phyloP scores from a whole-genome alignment of 2,329 filamentous ascomycete species.

The Scytalidium sp. region DNA sequence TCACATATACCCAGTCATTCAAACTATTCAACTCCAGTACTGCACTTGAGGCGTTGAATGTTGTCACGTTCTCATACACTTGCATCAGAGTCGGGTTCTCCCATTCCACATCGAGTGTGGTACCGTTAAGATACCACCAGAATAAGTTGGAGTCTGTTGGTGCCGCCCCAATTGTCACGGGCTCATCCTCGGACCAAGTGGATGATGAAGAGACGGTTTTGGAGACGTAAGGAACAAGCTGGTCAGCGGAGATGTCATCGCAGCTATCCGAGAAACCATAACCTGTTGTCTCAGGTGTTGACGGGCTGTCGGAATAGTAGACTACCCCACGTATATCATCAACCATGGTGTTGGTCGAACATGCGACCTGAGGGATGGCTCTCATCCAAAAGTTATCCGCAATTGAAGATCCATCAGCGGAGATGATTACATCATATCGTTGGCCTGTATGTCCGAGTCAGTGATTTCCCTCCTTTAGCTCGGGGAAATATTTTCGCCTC shows the following conservation, averaged over 20 bases:
- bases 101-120: constrained; percentile 44
- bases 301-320: constrained; percentile 45
- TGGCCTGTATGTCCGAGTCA: no score
- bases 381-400: constrained; percentile 57
- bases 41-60: constrained; percentile 15
- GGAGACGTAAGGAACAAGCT: constrained; percentile 22
- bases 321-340: constrained; percentile 45
- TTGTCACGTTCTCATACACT: constrained; percentile 22
- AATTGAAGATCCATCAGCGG: constrained; percentile 36
- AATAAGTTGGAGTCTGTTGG: constrained; percentile 36
- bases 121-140: constrained; percentile 46
- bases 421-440: constrained; percentile 39
- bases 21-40: constrained; percentile 33
- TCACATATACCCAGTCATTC: constrained; percentile 25
- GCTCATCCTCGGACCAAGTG: constrained; percentile 23
- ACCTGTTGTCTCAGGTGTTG: constrained; percentile 27
- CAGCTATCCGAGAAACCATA: constrained; percentile 22
- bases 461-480: no score
- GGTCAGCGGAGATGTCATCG: constrained; percentile 24
- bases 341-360: constrained; percentile 56
- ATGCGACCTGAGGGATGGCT: constrained; percentile 50
- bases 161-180: constrained; percentile 20
- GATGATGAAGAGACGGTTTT: constrained; percentile 8
- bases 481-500: no score
- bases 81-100: constrained; percentile 41